Conservation (phyloP, 2,329 filamentous ascomycete genomes). For the Erysiphe pulchra region DNA sequence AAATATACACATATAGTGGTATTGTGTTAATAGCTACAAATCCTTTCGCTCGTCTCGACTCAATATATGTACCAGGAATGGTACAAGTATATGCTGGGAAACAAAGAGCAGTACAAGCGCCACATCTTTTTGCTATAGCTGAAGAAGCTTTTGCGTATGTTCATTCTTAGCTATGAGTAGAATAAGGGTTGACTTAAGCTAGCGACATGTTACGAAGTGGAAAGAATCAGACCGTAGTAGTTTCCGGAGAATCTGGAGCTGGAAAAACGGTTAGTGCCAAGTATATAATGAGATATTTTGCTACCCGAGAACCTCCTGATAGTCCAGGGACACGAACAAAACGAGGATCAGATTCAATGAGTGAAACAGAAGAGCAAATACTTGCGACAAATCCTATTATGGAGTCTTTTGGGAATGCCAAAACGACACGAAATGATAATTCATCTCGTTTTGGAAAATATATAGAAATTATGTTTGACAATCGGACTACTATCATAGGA, state of each 20-base stretch:
- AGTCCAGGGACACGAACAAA: conserved; percentile 51
- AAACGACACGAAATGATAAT: conserved; percentile 98
- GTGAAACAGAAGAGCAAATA: conserved; percentile 95
- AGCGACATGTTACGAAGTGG: conserved; percentile 92
- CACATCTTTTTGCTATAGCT: conserved; percentile 94
- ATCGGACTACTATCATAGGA: conserved; percentile 84
- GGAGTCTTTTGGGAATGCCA: conserved; percentile 98
- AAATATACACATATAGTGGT: conserved; percentile 98
- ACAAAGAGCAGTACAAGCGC: conserved; percentile 85
- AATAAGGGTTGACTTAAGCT: conserved; percentile 15
- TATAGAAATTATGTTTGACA: conserved; percentile 98
- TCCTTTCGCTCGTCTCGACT: conserved; percentile 91
- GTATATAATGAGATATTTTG: conserved; percentile 99
- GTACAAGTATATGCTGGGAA: conserved; percentile 98
- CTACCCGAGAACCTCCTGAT: conserved; percentile 81
- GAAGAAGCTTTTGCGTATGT: conserved; percentile 92
- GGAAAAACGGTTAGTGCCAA: conserved; percentile 98
- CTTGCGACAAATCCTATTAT: conserved; percentile 96
- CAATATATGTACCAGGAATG: conserved; percentile 95
- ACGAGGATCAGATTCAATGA: conserved; percentile 59
- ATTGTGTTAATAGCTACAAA: conserved; percentile 98
- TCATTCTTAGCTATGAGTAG: not conserved
- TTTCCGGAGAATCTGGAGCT: conserved; percentile 96
- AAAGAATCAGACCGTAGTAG: conserved; percentile 94
- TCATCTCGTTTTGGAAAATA: conserved; percentile 98